Base-by-base conservation (phyloP, 768 basidiomycete species). In the Kwoniella dendrophila region DNA sequence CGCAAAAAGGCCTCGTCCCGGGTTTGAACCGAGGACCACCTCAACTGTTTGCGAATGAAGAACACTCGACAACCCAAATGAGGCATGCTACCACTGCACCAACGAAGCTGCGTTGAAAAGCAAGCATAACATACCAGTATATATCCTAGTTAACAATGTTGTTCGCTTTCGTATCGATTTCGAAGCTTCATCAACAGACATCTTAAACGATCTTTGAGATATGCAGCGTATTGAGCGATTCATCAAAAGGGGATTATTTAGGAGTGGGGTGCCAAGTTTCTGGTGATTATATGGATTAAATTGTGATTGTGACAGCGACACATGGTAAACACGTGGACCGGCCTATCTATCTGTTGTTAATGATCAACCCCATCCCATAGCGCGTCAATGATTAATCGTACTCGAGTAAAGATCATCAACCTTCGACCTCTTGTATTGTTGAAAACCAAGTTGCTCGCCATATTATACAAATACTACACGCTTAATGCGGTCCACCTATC, bases 81-180 rank as follows among this genome's bases (percentile, higher is more conserved):
- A 51, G 49, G 49, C 49, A 51, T 51, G 49, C 49, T 51, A 51
- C 49, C 49, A 51, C 49, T 51, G 49, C 49, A 51, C 49, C 49
- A 51, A 51, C 49, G 30, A 51, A 51, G 49, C 49, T 18, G 16
- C 32, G 11, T 33, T 29, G 29, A 27, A 29, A 27, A 44, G n/a
- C n/a, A n/a, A n/a, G n/a, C n/a, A n/a, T n/a, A n/a, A n/a, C n/a
- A n/a, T n/a, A n/a, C n/a, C n/a, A n/a, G n/a, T n/a, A n/a, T n/a
- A n/a, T n/a, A n/a, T n/a, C n/a, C n/a, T n/a, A n/a, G n/a, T n/a
- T n/a, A n/a, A n/a, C n/a, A n/a, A n/a, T n/a, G n/a, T n/a, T n/a
- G n/a, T n/a, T n/a, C n/a, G 36, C 36, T 18, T 38, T 8, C 36
- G 18, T 38, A 8, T 38, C 36, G 18, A 18, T 18, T 8, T 38